These are phyloP conservation scores for Thuja plicata DNA, from an alignment of 83 land plant species.

Conservation along the genomic window DNA sequence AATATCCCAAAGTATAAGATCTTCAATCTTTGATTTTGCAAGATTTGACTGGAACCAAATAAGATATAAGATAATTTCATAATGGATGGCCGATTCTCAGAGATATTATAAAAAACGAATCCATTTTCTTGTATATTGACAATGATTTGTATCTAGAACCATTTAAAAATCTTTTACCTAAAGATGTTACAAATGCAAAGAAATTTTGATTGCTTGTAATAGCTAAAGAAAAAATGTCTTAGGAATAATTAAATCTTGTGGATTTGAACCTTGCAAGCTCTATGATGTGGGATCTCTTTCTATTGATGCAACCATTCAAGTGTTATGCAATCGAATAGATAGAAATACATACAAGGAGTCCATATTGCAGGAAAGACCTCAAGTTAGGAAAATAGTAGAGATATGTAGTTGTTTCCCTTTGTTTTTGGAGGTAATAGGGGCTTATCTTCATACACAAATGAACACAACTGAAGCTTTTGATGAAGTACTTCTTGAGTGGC, in stretches of 20 bases:
- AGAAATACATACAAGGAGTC: no score
- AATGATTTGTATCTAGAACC: background rate
- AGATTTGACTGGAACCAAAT: background rate
- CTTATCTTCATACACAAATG: no score
- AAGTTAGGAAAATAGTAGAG: no score
- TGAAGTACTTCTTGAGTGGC: no score
- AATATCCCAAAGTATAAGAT: background rate
- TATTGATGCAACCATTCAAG: no score
- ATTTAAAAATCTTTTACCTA: background rate
- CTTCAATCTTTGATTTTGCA: background rate
- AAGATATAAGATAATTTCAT: background rate
- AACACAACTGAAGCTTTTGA: no score
- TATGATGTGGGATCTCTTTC: no score
- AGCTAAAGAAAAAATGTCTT: background rate
- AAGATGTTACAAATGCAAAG: background rate
- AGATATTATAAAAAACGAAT: background rate
- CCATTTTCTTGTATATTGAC: background rate
- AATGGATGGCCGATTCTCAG: background rate
- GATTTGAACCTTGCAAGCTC: background rate
- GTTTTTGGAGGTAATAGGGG: no score
- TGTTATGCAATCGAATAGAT: no score
- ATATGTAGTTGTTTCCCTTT: no score
- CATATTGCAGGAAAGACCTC: no score
- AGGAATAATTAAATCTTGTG: background rate
- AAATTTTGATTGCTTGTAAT: background rate